A percentile compares a stretch with the other conserved stretches of the same genome.
These are phyloP conservation scores for Phialocephala subalpina DNA, from an alignment of 2,329 filamentous ascomycete species.

Conservation along the genomic window DNA sequence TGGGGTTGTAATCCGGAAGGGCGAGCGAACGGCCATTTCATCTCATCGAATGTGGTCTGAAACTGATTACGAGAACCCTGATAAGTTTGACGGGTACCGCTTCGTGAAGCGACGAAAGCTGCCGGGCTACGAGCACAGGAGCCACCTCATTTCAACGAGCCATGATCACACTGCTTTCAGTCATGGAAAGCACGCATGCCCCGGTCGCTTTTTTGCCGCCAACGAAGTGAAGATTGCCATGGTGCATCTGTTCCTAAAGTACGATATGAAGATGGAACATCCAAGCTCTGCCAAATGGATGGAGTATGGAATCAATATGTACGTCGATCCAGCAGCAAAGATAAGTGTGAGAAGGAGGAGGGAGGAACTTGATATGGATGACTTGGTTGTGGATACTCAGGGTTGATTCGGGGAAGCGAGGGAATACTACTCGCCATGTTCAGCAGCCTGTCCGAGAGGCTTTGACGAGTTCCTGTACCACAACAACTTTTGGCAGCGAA, in stretches of 20 bases:
- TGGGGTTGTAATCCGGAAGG: conserved; percentile 3
- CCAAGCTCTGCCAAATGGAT: neutral
- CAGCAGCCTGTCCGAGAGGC: too few species aligned
- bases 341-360: conserved; percentile 4
- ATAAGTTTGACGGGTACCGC: neutral
- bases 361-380: conserved; percentile 14
- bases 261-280: conserved; percentile 32
- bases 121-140: neutral
- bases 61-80: conserved; percentile 1
- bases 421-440: too few species aligned
- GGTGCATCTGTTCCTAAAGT: conserved; percentile 42
- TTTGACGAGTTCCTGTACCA: too few species aligned
- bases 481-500: too few species aligned
- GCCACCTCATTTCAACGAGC: conserved; percentile 6
- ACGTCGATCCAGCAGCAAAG: neutral
- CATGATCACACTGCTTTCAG: conserved; percentile 45
- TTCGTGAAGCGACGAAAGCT: neutral
- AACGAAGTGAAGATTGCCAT: conserved; percentile 48
- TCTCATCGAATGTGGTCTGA: conserved; percentile 12
- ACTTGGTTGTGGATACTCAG: too few species aligned
- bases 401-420: too few species aligned
- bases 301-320: conserved; percentile 10
- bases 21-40: conserved; percentile 6
- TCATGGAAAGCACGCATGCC: conserved; percentile 51
- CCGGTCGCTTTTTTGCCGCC: conserved; percentile 49